Percentiles rank a stretch among this genome's conserved stretches.
Evolutionary conservation across 495 filamentous ascomycete genomes (phyloP).

Genomic region (Letharia columbiana): DNA sequence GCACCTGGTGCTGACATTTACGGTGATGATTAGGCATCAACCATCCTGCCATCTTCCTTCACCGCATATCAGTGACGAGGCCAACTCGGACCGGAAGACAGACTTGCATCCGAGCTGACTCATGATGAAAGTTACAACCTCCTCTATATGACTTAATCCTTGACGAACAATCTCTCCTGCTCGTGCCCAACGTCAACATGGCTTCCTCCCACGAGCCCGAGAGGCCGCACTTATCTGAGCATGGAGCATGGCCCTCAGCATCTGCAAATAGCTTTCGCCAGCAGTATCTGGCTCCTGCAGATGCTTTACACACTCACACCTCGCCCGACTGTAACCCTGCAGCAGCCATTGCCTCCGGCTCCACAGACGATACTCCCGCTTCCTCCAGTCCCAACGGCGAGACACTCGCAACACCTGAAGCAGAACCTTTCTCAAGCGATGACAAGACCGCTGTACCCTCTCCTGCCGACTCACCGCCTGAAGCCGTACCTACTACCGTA

Average conservation of each 20-base stretch:
- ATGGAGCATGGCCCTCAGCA: conserved; percentile 19
- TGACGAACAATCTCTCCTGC: neutral
- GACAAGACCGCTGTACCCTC: conserved; percentile 14
- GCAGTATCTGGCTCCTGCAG: conserved; percentile 15
- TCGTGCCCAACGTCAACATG: neutral
- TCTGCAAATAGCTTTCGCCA: conserved; percentile 23
- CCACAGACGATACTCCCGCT: neutral
- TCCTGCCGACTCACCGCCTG: conserved; percentile 6
- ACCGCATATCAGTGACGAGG: too few species aligned
- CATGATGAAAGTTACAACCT: neutral
- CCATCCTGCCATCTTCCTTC: too few species aligned
- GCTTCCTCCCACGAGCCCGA: conserved; percentile 1
- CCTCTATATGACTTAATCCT: neutral
- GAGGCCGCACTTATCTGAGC: conserved; percentile 5
- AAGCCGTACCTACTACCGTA: neutral
- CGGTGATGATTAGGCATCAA: too few species aligned
- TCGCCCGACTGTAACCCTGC: neutral
- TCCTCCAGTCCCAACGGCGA: neutral
- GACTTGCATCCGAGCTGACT: neutral
- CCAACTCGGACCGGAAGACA: too few species aligned
- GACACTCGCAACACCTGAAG: neutral
- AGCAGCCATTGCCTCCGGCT: neutral
- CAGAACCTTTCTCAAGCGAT: neutral
- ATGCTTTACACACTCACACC: neutral
- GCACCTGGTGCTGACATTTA: too few species aligned